phyloP scores from a whole-genome alignment of 768 basidiomycete genomes.

The Mycena vulgaris region DNA sequence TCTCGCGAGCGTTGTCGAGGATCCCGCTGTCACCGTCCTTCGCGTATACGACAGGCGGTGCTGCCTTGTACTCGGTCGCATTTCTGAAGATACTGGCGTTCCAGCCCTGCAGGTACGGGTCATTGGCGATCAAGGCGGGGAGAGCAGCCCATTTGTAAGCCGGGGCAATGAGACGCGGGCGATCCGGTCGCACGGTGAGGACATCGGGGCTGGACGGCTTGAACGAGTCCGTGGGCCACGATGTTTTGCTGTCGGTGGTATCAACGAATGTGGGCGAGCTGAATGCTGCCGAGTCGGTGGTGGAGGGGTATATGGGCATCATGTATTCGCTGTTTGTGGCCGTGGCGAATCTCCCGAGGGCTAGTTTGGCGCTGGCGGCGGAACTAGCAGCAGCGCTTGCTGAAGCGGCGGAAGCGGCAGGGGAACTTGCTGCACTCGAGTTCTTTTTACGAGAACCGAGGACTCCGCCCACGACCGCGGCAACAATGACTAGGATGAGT shows the following conservation, averaged over 20 bases:
- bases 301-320: slow-evolving; percentile 91
- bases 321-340: slow-evolving; percentile 85
- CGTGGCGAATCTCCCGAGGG: slow-evolving; percentile 78
- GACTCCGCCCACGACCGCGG: slow-evolving; percentile 85
- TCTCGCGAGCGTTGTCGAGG: slow-evolving; percentile 90
- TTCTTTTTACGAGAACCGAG: slow-evolving; percentile 72
- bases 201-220: slow-evolving; percentile 74
- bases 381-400: slow-evolving; percentile 67
- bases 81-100: slow-evolving; percentile 93
- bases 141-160: slow-evolving; percentile 95
- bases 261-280: slow-evolving; percentile 80
- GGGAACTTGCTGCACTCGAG: slow-evolving; percentile 49
- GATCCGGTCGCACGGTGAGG: slow-evolving; percentile 77
- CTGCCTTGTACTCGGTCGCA: slow-evolving; percentile 79
- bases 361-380: slow-evolving; percentile 71
- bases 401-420: slow-evolving; percentile 57
- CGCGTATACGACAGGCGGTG: slow-evolving; percentile 76
- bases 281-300: slow-evolving; percentile 86
- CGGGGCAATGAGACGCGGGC: slow-evolving; percentile 94
- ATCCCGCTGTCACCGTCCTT: slow-evolving; percentile 92
- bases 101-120: slow-evolving; percentile 92
- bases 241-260: slow-evolving; percentile 53
- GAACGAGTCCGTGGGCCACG: slow-evolving; percentile 90
- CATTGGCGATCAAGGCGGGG: slow-evolving; percentile 79
- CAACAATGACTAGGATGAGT: slow-evolving; percentile 73